Conservation (phyloP, 1,139 yeast genomes). For the Taphrina communis region DNA sequence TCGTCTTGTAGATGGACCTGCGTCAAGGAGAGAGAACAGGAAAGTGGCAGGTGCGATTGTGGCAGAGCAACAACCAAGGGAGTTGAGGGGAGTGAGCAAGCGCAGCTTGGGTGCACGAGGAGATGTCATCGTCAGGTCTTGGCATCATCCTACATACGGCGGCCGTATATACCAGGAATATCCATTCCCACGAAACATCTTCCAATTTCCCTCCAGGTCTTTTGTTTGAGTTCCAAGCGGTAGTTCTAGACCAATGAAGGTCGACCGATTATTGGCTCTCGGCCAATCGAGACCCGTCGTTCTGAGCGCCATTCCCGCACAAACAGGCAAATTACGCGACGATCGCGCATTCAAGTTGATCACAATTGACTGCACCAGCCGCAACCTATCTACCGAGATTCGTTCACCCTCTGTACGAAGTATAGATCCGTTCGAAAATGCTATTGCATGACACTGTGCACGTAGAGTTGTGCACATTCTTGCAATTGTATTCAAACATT, state of each 20-base stretch:
- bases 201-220: too few species aligned
- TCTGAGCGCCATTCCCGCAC: not conserved
- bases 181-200: too few species aligned
- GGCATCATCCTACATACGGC: not conserved
- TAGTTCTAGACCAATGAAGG: not conserved
- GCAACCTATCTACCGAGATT: too few species aligned
- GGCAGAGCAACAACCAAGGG: not conserved
- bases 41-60: not conserved
- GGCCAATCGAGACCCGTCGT: not conserved
- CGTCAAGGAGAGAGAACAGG: not conserved
- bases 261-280: conserved; percentile 1
- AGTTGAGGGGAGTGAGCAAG: not conserved
- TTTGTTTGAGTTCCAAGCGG: too few species aligned
- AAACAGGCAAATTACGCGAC: not conserved
- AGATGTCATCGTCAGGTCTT: not conserved
- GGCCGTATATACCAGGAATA: too few species aligned
- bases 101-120: not conserved
- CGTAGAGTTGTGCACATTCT: too few species aligned
- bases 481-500: too few species aligned
- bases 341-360: too few species aligned
- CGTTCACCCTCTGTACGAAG: too few species aligned
- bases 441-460: too few species aligned
- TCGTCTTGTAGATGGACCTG: not conserved
- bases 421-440: too few species aligned
- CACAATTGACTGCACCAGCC: too few species aligned